A percentile compares a stretch with the other conserved stretches of the same genome.
Conservation (phyloP, 139 green algal species). For the Medakamo hakoo region DNA sequence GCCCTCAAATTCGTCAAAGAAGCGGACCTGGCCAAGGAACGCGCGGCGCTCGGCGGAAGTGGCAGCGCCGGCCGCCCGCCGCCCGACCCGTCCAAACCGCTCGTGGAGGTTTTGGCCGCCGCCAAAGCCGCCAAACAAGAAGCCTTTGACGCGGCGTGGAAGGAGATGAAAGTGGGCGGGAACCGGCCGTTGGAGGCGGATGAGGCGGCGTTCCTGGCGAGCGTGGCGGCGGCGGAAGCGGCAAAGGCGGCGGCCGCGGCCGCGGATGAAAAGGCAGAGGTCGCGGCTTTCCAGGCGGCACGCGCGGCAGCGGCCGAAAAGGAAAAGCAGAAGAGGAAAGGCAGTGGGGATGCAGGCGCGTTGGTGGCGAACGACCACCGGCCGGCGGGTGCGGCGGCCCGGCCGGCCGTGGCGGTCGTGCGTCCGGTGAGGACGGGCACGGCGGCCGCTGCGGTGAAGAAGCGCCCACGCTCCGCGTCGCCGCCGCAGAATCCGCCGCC, state of each 20-base stretch:
- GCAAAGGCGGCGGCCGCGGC: not conserved
- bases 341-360: not conserved
- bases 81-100: not conserved
- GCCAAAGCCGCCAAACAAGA: not conserved
- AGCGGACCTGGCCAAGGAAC: too few species aligned
- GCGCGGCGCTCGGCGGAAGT: not conserved
- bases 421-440: too few species aligned
- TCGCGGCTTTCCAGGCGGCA: not conserved
- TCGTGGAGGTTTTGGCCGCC: not conserved
- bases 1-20: too few species aligned
- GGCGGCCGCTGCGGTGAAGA: too few species aligned
- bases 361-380: too few species aligned
- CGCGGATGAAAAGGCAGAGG: not conserved
- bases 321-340: too few species aligned
- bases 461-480: too few species aligned
- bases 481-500: too few species aligned
- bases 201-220: not conserved
- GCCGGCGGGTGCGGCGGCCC: too few species aligned
- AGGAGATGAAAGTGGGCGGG: not conserved
- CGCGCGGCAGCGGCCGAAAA: too few species aligned
- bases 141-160: not conserved
- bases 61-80: too few species aligned
- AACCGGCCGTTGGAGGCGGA: not conserved
- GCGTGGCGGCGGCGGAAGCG: not conserved
- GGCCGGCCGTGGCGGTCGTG: not conserved